Evolutionary conservation across 805 yeast species (phyloP), one percentile per base, ranked within the genome.

Genomic region (Pichia deserticola): DNA sequence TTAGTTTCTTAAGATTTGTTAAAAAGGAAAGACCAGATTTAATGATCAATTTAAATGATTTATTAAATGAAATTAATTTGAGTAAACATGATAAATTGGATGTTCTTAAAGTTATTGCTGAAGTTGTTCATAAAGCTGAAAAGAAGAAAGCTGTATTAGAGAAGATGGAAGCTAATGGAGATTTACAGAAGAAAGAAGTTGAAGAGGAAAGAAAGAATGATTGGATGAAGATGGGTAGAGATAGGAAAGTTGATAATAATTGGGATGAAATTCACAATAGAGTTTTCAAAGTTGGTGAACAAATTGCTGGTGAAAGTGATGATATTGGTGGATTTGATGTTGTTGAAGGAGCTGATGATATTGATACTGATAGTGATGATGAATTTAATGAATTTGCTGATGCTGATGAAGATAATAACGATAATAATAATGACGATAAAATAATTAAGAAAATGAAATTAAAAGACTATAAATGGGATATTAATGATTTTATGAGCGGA

Each of bases 1-100:
- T 89, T 30, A 68, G 71, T 11, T 79, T 87, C 53, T 67, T 90
- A 45, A 76, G 86, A 50, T 70, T 73, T 47, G 87, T 90, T 50
- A 82, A 75, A 59, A 67, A 58, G 11, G 69, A 70, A 5, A 60
- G 68, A 7, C 67, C 66, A 0, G 65, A 62, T 15, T 67, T 72
- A 43, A 67, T 72, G 49, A 57, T 86, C 5, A 77, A 79, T 54
- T 60, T 87, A 33, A 63, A 60, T 4, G 56, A 56, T 1, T 52
- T 79, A 35, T 53, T 77, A 0, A 40, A 36, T 8, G 44, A n/a
- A 3, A 33, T 43, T n/a, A 32, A 43, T 7, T 29, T 49, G n/a
- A 44, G 20, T n/a, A 32, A 30, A n/a, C 46, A 45, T 1, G 53
- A 57, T 10, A 47, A 53, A 25, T 9, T 36, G 3, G 49, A 46